These are phyloP conservation scores for Globisporangium canariense DNA, from an alignment of 352 stramenopile species.

Conservation along the genomic window DNA sequence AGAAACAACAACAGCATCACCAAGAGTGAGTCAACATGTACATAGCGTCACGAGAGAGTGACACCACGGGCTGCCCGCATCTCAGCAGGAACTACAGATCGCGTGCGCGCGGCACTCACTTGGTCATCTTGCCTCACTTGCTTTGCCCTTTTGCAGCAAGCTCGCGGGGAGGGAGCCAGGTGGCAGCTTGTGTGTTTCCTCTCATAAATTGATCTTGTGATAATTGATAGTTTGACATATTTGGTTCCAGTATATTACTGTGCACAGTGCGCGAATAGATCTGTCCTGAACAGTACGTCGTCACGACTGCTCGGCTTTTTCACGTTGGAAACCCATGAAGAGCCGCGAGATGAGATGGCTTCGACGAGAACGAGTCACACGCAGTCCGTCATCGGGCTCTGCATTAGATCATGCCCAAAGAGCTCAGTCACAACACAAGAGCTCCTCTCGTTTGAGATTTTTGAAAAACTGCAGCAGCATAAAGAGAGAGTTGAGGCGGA, in stretches of 20 bases:
- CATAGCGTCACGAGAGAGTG: background rate
- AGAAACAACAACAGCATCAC: slow-evolving; percentile 6
- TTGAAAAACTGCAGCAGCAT: background rate
- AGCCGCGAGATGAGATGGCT: background rate
- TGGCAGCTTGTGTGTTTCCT: background rate
- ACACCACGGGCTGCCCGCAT: background rate
- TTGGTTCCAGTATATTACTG: too few relatives aligned
- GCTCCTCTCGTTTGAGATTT: background rate
- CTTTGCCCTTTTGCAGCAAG: slow-evolving; percentile 10
- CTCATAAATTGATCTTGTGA: too few relatives aligned
- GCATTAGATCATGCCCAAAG: background rate
- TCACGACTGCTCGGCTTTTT: too few relatives aligned
- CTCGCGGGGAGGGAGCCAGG: background rate
- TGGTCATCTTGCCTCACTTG: slow-evolving; percentile 10
- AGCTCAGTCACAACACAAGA: too few relatives aligned
- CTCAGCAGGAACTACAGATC: background rate
- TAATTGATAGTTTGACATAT: too few relatives aligned
- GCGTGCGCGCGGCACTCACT: slow-evolving; percentile 1
- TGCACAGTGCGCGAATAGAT: too few relatives aligned
- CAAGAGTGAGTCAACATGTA: background rate
- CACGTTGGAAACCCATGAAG: too few relatives aligned
- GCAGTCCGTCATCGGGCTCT: background rate
- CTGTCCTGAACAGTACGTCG: too few relatives aligned
- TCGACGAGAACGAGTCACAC: background rate
- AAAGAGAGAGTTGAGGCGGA: background rate